Evolutionary conservation across 2,329 filamentous ascomycete genomes (phyloP).

Genomic region (Colletotrichum sp.): DNA sequence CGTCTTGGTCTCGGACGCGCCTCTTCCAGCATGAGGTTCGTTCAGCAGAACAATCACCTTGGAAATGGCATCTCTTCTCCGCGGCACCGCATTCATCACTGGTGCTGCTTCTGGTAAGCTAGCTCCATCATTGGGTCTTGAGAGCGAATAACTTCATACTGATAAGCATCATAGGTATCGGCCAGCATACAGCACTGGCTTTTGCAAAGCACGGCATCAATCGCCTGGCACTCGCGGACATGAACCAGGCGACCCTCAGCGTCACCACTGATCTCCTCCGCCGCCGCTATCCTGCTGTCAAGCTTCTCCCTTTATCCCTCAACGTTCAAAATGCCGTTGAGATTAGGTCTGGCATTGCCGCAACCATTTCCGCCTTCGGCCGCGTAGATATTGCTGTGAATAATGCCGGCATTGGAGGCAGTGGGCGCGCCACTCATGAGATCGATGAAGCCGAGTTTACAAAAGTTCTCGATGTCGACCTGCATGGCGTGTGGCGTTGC

Average conservation of each 20-base stretch:
- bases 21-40: neutral
- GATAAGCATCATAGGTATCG: constrained; percentile 45
- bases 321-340: constrained; percentile 50
- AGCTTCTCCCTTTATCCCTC: constrained; percentile 43
- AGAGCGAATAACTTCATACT: neutral
- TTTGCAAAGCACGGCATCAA: constrained; percentile 53
- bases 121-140: neutral
- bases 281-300: constrained; percentile 40
- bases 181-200: constrained; percentile 48
- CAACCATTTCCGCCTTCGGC: constrained; percentile 50
- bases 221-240: constrained; percentile 50
- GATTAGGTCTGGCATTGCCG: constrained; percentile 46
- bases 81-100: constrained; percentile 53
- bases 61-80: constrained; percentile 42
- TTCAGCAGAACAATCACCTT: neutral
- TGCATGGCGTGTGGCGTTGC: constrained; percentile 62
- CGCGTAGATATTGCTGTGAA: constrained; percentile 62
- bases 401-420: constrained; percentile 56
- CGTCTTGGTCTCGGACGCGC: neutral
- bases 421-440: constrained; percentile 47
- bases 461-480: constrained; percentile 55
- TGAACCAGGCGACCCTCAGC: constrained; percentile 39
- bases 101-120: constrained; percentile 49
- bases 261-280: constrained; percentile 37
- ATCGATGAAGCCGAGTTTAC: constrained; percentile 52